Conservation (phyloP, 495 filamentous ascomycete species). For the Bacidia rubella region DNA sequence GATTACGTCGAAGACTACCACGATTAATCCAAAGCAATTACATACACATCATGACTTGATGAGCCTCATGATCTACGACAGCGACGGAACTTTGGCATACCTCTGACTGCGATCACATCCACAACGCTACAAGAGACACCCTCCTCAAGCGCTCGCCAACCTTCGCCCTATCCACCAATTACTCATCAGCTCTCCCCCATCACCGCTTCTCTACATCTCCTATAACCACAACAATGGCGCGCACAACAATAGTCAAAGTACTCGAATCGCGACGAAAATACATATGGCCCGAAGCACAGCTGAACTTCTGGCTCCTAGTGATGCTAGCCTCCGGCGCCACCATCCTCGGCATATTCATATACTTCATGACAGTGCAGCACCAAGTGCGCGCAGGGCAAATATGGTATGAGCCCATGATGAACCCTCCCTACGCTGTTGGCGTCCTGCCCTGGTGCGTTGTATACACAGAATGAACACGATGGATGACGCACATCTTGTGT, state of each 20-base stretch:
- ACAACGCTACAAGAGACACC: no score
- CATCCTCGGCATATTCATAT: conserved; percentile 75
- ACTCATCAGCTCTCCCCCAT: neutral
- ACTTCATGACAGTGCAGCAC: conserved; percentile 70
- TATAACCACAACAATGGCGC: conserved; percentile 22
- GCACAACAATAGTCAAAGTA: conserved; percentile 26
- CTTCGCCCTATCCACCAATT: neutral
- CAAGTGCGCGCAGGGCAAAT: conserved; percentile 57
- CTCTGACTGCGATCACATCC: neutral
- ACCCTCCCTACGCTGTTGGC: neutral
- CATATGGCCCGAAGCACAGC: conserved; percentile 85
- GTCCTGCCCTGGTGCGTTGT: conserved; percentile 4
- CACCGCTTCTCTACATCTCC: neutral
- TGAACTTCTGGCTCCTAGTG: conserved; percentile 86
- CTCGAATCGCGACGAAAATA: conserved; percentile 50
- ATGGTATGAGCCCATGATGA: conserved; percentile 48
- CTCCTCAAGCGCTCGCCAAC: neutral
- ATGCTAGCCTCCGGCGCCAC: conserved; percentile 66
- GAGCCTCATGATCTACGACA: no score
- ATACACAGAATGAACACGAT: neutral
- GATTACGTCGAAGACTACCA: no score
- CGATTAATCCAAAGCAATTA: no score
- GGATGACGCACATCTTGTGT: neutral
- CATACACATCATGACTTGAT: no score
- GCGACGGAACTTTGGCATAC: no score